Percentiles rank a stretch among this genome's conserved stretches.
phyloP scores from a whole-genome alignment of 2,329 filamentous ascomycete species.

The Talaromyces amestolkiae region DNA sequence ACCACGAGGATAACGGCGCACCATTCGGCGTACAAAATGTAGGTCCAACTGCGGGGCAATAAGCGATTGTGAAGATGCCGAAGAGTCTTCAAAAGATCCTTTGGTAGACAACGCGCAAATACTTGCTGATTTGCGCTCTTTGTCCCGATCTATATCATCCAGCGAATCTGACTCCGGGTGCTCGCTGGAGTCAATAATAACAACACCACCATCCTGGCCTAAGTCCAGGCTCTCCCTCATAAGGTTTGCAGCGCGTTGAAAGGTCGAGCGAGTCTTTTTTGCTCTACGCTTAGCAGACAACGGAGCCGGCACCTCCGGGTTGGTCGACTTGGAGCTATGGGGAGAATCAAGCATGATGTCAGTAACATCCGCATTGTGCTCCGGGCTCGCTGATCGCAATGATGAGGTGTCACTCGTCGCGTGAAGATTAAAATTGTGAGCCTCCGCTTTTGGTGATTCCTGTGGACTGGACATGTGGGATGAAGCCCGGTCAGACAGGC shows the following conservation, averaged over 20 bases:
- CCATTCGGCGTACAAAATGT: slow-evolving; percentile 16
- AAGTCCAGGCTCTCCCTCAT: slow-evolving; percentile 41
- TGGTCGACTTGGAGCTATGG: neutral
- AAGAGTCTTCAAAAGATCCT: neutral
- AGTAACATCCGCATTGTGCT: neutral
- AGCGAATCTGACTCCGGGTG: neutral
- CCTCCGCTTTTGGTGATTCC: neutral
- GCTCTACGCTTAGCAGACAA: slow-evolving; percentile 13
- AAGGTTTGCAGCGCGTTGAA: slow-evolving; percentile 42
- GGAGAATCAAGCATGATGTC: neutral
- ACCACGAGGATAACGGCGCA: slow-evolving; percentile 18
- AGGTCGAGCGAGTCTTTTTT: slow-evolving; percentile 33
- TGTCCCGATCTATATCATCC: neutral
- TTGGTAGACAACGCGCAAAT: neutral
- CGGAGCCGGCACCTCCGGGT: neutral
- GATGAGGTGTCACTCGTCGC: neutral
- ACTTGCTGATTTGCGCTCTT: neutral
- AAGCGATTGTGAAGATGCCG: neutral
- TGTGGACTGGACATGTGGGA: neutral
- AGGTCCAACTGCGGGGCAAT: slow-evolving; percentile 9
- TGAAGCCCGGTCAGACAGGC: neutral
- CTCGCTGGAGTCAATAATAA: slow-evolving; percentile 32
- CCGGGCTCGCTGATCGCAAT: neutral
- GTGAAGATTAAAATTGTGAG: neutral
- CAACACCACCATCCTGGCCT: slow-evolving; percentile 41